Conservation (phyloP, 306 rosid species). For the Quillaja saponaria region DNA sequence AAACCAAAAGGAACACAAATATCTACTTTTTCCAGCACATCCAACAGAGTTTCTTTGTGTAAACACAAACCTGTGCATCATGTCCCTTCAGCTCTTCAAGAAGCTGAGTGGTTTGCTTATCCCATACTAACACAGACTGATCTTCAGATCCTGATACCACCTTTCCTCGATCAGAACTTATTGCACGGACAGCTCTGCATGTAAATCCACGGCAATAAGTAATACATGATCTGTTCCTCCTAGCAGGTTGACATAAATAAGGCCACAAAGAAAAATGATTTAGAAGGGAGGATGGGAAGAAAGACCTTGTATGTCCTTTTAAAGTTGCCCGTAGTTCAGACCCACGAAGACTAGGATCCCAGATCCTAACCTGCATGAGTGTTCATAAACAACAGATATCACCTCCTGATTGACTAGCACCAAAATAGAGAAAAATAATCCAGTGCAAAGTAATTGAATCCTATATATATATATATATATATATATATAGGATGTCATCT, state of each 20-base stretch:
- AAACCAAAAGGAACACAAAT: no score
- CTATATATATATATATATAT: slow-evolving; percentile 20
- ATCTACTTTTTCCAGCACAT: no score
- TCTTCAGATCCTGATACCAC: slow-evolving; percentile 98
- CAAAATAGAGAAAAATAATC: slow-evolving; percentile 22
- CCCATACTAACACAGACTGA: slow-evolving; percentile 90
- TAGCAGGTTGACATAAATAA: background rate
- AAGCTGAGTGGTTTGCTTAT: slow-evolving; percentile 95
- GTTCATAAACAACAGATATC: slow-evolving; percentile 26
- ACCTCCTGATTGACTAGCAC: slow-evolving; percentile 16
- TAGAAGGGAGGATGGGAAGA: slow-evolving; percentile 8
- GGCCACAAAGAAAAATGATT: background rate
- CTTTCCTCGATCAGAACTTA: slow-evolving; percentile 91
- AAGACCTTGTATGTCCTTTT: slow-evolving; percentile 88
- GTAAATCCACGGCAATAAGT: slow-evolving; percentile 28
- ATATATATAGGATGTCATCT: slow-evolving; percentile 26
- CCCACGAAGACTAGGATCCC: slow-evolving; percentile 99
- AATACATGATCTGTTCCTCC: slow-evolving; percentile 3
- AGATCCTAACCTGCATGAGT: slow-evolving; percentile 80
- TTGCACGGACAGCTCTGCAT: slow-evolving; percentile 85
- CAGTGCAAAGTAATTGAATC: slow-evolving; percentile 20
- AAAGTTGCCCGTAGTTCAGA: slow-evolving; percentile 94
- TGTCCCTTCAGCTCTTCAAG: slow-evolving; percentile 98
- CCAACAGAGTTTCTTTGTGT: no score
- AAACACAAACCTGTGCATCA: slow-evolving; percentile 70